Percentiles rank a stretch among this genome's conserved stretches.
phyloP scores from a whole-genome alignment of 2,329 filamentous ascomycete species.

The Diaporthe humulicola region DNA sequence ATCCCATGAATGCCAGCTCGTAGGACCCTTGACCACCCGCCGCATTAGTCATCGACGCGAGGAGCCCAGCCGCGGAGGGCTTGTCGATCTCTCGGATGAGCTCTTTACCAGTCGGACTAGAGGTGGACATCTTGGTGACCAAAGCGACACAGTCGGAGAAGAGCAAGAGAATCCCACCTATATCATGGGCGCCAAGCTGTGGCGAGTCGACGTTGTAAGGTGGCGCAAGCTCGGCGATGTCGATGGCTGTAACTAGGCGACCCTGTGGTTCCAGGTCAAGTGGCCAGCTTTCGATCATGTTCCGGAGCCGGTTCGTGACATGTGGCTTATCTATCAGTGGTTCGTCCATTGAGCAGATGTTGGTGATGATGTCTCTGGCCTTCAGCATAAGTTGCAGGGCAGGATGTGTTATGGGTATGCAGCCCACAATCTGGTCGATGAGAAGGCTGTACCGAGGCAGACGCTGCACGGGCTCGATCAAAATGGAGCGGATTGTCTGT shows the following conservation, averaged over 20 bases:
- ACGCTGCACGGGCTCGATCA: conserved; percentile 96
- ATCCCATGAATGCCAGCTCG: conserved; percentile 82
- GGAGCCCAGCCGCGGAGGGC: conserved; percentile 74
- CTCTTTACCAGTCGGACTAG: conserved; percentile 78
- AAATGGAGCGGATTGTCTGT: conserved; percentile 87
- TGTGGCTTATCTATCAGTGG: conserved; percentile 78
- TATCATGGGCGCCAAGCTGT: conserved; percentile 58
- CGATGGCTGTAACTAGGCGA: conserved; percentile 83
- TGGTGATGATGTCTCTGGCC: conserved; percentile 92
- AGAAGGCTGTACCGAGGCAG: conserved; percentile 94
- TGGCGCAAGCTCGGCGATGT: conserved; percentile 81
- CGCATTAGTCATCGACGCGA: conserved; percentile 74
- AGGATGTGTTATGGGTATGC: conserved; percentile 86
- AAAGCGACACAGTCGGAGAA: conserved; percentile 88
- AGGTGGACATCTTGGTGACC: conserved; percentile 76
- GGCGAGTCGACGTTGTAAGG: conserved; percentile 69
- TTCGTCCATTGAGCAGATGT: conserved; percentile 94
- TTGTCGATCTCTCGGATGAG: conserved; percentile 89
- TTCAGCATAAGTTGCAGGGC: conserved; percentile 87
- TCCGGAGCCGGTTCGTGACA: conserved; percentile 79
- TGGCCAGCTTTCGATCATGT: conserved; percentile 85
- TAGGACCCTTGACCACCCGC: conserved; percentile 72
- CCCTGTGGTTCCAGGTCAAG: conserved; percentile 78
- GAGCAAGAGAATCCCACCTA: conserved; percentile 80
- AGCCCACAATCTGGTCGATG: conserved; percentile 94